Conservation (phyloP, 2,329 filamentous ascomycete genomes). For the Verticillium longisporum region DNA sequence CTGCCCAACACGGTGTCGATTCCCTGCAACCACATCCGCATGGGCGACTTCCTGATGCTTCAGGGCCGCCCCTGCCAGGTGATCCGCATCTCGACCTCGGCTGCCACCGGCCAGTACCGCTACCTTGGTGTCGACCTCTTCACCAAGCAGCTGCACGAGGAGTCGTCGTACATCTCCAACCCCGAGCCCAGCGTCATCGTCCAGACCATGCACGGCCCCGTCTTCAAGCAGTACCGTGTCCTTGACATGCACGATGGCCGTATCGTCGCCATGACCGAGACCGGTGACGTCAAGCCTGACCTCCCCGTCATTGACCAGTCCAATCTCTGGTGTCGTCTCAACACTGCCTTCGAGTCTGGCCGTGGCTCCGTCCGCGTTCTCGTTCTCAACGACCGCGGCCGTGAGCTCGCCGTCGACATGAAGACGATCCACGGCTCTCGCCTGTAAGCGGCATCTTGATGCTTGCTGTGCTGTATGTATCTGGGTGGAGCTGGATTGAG, state of each 20-base stretch:
- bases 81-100: conserved; percentile 97
- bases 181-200: conserved; percentile 93
- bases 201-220: conserved; percentile 97
- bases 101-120: conserved; percentile 97
- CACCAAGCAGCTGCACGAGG: conserved; percentile 99
- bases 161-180: conserved; percentile 97
- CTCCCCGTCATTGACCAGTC: conserved; percentile 94
- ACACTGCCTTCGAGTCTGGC: conserved; percentile 80
- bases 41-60: conserved; percentile 97
- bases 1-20: conserved; percentile 87
- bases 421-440: conserved; percentile 87
- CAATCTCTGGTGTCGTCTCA: conserved; percentile 74
- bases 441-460: conserved; percentile 38
- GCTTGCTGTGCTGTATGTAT: background rate
- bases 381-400: conserved; percentile 87
- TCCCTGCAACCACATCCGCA: conserved; percentile 98
- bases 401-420: conserved; percentile 96
- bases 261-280: conserved; percentile 97
- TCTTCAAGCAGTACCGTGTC: conserved; percentile 99
- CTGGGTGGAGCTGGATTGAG: background rate
- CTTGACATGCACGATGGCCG: conserved; percentile 87
- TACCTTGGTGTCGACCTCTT: conserved; percentile 99
- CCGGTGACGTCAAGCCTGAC: conserved; percentile 94
- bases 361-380: conserved; percentile 91
- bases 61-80: conserved; percentile 99